Evolutionary conservation across 2,329 filamentous ascomycete species (phyloP).

Genomic region (Didymella lethalis): DNA sequence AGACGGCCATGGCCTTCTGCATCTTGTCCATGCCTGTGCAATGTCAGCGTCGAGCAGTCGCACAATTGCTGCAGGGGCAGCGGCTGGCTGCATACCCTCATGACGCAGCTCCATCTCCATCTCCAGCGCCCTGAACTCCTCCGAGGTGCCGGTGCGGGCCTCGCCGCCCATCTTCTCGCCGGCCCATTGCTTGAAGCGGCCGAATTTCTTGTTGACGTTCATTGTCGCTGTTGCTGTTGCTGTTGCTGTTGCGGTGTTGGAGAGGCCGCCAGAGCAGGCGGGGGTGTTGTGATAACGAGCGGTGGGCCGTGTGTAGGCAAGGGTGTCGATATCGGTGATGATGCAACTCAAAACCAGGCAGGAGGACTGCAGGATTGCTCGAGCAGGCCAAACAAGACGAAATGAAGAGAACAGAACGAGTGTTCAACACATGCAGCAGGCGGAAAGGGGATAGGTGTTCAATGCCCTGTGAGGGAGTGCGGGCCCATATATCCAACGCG

Average conservation of each 20-base stretch:
- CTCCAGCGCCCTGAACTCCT: conserved; percentile 91
- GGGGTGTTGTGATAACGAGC: conserved; percentile 29
- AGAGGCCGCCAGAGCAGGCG: conserved; percentile 20
- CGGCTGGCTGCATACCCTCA: conserved; percentile 68
- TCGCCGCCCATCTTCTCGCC: conserved; percentile 95
- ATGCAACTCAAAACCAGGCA: conserved; percentile 25
- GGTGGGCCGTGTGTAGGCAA: conserved; percentile 21
- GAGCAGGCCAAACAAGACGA: conserved; percentile 10
- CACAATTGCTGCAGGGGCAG: conserved; percentile 17
- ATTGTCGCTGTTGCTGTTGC: conserved; percentile 47
- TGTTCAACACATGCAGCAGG: conserved; percentile 11
- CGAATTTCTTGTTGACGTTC: conserved; percentile 85
- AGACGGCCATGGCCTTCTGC: conserved; percentile 83
- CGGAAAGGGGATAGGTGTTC: conserved; percentile 13
- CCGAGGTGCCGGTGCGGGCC: conserved; percentile 82
- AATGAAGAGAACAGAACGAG: conserved; percentile 3
- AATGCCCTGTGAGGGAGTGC: conserved; percentile 9
- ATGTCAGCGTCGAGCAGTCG: conserved; percentile 14
- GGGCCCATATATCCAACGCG: conserved; percentile 21
- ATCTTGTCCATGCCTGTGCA: conserved; percentile 83
- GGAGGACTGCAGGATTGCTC: conserved; percentile 16
- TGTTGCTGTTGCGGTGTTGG: conserved; percentile 23
- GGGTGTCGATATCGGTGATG: conserved; percentile 26
- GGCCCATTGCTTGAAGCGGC: conserved; percentile 97
- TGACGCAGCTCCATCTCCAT: conserved; percentile 88